Percentiles rank a stretch among this genome's conserved stretches.
These are phyloP conservation scores for Kazachstania sp. DNA, from an alignment of 1,139 yeast species.

Conservation along the genomic window DNA sequence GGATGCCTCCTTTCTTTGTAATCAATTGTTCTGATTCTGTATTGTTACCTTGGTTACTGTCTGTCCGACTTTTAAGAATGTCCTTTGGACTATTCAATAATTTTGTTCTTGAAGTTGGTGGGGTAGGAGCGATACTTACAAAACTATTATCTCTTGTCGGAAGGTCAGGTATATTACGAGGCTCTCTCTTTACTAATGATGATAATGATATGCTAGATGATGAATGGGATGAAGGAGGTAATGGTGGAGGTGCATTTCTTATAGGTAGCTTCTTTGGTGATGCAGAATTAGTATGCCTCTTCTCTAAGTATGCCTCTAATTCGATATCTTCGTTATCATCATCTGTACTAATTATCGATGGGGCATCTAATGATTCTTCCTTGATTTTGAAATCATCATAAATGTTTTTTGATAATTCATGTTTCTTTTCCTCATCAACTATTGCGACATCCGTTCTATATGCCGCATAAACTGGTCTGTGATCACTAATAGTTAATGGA, in stretches of 20 bases:
- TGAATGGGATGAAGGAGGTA: not conserved
- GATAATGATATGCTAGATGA: not conserved
- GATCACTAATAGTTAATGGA: constrained; percentile 68
- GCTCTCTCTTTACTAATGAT: not conserved
- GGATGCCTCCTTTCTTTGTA: not conserved
- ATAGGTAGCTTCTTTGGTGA: not conserved
- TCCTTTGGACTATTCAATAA: not conserved
- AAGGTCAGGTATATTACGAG: not conserved
- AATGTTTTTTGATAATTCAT: constrained; percentile 42
- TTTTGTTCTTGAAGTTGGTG: constrained; percentile 1
- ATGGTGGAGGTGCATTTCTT: not conserved
- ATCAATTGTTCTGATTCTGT: not conserved
- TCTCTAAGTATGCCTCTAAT: not conserved
- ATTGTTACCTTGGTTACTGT: not conserved
- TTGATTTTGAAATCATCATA: constrained; percentile 39
- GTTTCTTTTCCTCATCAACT: constrained; percentile 50
- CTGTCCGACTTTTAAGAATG: not conserved
- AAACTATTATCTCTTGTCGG: not conserved
- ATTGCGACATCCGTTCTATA: constrained; percentile 57
- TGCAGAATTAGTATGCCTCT: not conserved
- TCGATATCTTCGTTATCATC: constrained; percentile 1
- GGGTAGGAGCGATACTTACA: not conserved
- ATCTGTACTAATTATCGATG: not conserved
- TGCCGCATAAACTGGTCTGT: constrained; percentile 80
- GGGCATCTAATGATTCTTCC: not conserved